These are phyloP conservation scores for Saccharomyces hybrid DNA, from an alignment of 1,139 yeast species.

Conservation along the genomic window DNA sequence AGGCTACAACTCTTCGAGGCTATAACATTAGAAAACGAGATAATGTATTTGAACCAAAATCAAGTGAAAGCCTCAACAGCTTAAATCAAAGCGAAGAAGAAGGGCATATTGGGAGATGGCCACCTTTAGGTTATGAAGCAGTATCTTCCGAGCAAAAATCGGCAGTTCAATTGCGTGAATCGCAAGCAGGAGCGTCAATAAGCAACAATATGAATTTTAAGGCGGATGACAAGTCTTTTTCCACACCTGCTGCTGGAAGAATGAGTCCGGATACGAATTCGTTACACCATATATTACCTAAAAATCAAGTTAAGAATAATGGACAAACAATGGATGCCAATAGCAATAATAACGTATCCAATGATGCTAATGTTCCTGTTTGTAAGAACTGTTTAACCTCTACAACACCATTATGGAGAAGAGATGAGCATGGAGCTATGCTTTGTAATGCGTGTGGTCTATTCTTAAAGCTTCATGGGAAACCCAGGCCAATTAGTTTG, in stretches of 20 bases:
- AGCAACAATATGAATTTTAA: background rate
- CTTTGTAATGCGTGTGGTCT: conserved; percentile 94
- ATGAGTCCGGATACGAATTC: background rate
- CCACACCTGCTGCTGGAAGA: background rate
- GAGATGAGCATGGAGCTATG: conserved; percentile 89
- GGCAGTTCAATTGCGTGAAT: background rate
- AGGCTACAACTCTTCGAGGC: background rate
- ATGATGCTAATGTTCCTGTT: conserved; percentile 38
- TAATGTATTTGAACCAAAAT: background rate
- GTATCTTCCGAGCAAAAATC: background rate
- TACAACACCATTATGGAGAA: conserved; percentile 90
- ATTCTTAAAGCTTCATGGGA: conserved; percentile 81
- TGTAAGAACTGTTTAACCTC: conserved; percentile 89
- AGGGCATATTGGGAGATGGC: background rate
- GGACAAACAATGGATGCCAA: background rate
- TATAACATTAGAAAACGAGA: background rate
- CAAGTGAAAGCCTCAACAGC: background rate
- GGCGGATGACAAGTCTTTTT: background rate
- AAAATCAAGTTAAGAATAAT: background rate
- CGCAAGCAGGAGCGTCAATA: background rate
- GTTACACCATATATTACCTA: background rate
- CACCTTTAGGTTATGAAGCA: background rate
- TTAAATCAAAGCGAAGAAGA: background rate
- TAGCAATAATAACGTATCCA: background rate
- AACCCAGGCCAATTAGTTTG: conserved; percentile 83